Percentiles rank a stretch among this genome's conserved stretches.
phyloP scores from a whole-genome alignment of 768 basidiomycete species.

The Serpula lacrymans region DNA sequence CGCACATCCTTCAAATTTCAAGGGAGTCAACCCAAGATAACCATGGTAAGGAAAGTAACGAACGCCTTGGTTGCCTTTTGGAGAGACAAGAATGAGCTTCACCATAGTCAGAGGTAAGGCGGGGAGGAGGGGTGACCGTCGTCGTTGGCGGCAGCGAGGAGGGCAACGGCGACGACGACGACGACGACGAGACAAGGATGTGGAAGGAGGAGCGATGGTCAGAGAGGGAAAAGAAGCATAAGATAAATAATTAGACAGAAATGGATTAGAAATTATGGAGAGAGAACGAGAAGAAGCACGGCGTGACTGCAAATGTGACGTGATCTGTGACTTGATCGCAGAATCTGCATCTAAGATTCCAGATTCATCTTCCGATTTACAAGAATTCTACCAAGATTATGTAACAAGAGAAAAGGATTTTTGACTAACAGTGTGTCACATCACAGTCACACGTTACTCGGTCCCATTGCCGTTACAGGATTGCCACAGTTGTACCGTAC shows the following conservation, averaged over 20 bases:
- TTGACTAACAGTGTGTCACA: conserved; percentile 6
- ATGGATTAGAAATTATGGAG: too few relatives aligned
- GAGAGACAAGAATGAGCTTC: conserved; percentile 60
- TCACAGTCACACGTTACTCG: conserved; percentile 6
- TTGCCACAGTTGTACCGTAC: too few relatives aligned
- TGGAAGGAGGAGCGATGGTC: conserved; percentile 17
- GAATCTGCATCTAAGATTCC: background rate
- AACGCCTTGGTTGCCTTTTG: conserved; percentile 67
- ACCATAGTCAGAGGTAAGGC: conserved; percentile 49
- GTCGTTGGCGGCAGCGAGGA: conserved; percentile 13
- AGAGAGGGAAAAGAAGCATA: conserved; percentile 22
- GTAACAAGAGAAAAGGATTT: conserved; percentile 3
- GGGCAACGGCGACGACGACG: conserved; percentile 10
- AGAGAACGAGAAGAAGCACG: conserved; percentile 29
- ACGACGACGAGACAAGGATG: conserved; percentile 13
- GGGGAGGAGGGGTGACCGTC: conserved; percentile 13
- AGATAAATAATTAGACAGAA: conserved; percentile 30
- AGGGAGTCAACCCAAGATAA: conserved; percentile 76
- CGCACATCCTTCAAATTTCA: conserved; percentile 66
- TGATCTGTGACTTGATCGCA: conserved; percentile 12
- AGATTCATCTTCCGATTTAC: background rate
- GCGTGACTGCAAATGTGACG: conserved; percentile 21
- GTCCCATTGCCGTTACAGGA: conserved; percentile 11
- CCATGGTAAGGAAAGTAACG: conserved; percentile 74
- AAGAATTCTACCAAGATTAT: conserved; percentile 7